Percentiles rank a stretch among this genome's conserved stretches.
Conservation (phyloP, 305 asterid species). For the Plantago rigida region DNA sequence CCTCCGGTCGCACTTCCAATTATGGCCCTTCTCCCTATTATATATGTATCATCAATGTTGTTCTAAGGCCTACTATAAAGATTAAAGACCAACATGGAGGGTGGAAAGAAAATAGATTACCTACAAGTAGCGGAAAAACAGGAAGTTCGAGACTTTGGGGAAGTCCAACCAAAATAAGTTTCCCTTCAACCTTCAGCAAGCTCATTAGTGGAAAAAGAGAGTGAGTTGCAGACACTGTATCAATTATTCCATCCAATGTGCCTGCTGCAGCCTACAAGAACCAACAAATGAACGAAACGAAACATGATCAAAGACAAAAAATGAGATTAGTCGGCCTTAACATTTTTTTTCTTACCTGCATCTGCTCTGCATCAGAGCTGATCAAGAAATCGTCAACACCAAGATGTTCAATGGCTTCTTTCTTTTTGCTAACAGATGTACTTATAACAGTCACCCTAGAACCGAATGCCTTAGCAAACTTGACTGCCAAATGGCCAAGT, state of each 20-base stretch:
- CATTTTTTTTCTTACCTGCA: constrained; percentile 36
- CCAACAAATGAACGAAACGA: background rate
- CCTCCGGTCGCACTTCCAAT: constrained; percentile 38
- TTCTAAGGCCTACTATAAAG: background rate
- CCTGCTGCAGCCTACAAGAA: constrained; percentile 32
- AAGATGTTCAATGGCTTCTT: constrained; percentile 43
- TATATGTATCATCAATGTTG: background rate
- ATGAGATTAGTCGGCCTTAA: too few relatives aligned
- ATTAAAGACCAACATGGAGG: background rate
- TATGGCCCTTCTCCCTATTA: constrained; percentile 31
- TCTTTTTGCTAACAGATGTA: constrained; percentile 35
- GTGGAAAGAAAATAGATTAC: constrained; percentile 1
- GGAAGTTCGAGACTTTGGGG: constrained; percentile 30
- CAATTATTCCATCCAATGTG: constrained; percentile 52
- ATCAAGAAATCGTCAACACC: constrained; percentile 54
- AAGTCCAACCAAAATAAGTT: constrained; percentile 42
- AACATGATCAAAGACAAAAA: too few relatives aligned
- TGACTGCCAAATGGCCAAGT: constrained; percentile 52
- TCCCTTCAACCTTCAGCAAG: constrained; percentile 42
- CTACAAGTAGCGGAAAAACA: constrained; percentile 27
- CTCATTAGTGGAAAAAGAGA: constrained; percentile 36
- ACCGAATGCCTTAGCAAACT: constrained; percentile 62
- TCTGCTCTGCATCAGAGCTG: constrained; percentile 35
- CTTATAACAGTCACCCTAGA: constrained; percentile 46
- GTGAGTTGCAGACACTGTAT: constrained; percentile 49